Conservation (phyloP, 1,284 basidiomycete genomes). For the Ganoderma meredithae region DNA sequence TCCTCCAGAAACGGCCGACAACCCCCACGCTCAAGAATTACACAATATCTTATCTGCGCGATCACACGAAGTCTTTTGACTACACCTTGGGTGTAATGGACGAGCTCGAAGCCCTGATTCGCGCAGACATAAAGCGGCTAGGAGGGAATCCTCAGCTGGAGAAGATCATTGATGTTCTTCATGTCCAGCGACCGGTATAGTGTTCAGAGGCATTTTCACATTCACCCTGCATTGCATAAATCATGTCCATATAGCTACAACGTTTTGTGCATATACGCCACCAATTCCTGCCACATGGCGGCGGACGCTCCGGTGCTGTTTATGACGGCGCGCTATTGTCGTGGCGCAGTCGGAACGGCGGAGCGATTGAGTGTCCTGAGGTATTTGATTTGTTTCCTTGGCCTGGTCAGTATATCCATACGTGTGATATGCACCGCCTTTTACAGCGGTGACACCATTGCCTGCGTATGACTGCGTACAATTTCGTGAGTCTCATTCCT, state of each 20-base stretch:
- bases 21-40: slow-evolving; percentile 83
- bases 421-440: neutral
- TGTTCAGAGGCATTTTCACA: neutral
- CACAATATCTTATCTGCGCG: slow-evolving; percentile 78
- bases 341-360: neutral
- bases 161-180: slow-evolving; percentile 52
- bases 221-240: no score
- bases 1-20: slow-evolving; percentile 87
- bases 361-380: neutral
- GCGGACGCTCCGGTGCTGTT: neutral
- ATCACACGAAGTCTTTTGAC: slow-evolving; percentile 77
- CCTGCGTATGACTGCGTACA: neutral
- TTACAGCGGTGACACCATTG: neutral
- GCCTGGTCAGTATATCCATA: neutral
- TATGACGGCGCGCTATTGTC: neutral
- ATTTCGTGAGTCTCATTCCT: neutral
- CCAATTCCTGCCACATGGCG: neutral
- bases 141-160: slow-evolving; percentile 64
- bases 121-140: slow-evolving; percentile 60
- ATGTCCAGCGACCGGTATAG: slow-evolving; percentile 36
- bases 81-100: slow-evolving; percentile 74
- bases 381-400: slow-evolving; percentile 9
- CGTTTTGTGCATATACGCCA: neutral
- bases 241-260: no score
- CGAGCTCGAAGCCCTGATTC: slow-evolving; percentile 62